A percentile compares a stretch with the other conserved stretches of the same genome.
These are phyloP conservation scores for Lindgomyces ingoldianus DNA, from an alignment of 495 filamentous ascomycete genomes.

Conservation along the genomic window DNA sequence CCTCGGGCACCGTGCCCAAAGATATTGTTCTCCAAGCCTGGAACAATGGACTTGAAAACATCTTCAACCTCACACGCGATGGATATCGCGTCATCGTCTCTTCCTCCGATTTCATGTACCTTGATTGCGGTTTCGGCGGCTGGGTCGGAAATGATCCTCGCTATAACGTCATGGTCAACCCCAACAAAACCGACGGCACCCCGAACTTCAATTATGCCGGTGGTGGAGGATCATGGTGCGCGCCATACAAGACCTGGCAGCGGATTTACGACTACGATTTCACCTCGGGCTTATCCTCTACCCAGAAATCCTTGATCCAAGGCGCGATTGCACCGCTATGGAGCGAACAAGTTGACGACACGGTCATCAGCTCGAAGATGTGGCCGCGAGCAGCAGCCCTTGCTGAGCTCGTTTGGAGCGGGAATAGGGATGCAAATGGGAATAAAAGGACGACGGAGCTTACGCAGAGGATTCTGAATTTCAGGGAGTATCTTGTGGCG, in stretches of 20 bases:
- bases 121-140: conserved; percentile 59
- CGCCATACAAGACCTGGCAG: conserved; percentile 63
- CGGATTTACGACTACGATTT: conserved; percentile 64
- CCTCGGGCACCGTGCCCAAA: conserved; percentile 50
- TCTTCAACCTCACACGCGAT: conserved; percentile 52
- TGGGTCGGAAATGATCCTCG: conserved; percentile 57
- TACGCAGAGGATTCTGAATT: conserved; percentile 59
- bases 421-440: conserved; percentile 53
- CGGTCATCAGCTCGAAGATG: conserved; percentile 51
- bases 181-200: conserved; percentile 40
- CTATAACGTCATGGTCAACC: conserved; percentile 55
- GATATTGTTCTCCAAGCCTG: conserved; percentile 58
- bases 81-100: conserved; percentile 60
- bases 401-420: conserved; percentile 57
- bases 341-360: conserved; percentile 58
- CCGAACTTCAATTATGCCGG: conserved; percentile 58
- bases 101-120: conserved; percentile 57
- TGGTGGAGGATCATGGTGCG: conserved; percentile 59
- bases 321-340: conserved; percentile 57
- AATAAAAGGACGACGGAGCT: conserved; percentile 54
- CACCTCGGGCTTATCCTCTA: conserved; percentile 51
- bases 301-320: conserved; percentile 51
- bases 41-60: conserved; percentile 56
- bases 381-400: conserved; percentile 60
- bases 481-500: conserved; percentile 59